phyloP scores from a whole-genome alignment of 495 filamentous ascomycete genomes.

The Cercophora scortea region DNA sequence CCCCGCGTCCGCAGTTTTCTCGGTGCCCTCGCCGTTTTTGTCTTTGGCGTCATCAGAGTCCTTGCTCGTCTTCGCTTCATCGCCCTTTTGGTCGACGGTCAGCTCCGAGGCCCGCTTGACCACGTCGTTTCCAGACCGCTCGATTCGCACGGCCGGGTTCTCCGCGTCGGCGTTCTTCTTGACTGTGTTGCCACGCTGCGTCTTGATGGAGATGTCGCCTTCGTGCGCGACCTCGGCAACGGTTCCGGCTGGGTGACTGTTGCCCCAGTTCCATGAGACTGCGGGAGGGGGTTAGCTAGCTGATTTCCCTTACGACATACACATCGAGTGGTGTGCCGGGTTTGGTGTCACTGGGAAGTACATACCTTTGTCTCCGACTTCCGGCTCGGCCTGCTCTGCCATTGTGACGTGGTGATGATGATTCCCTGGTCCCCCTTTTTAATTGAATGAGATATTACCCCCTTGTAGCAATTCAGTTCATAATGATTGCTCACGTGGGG shows the following conservation, averaged over 20 bases:
- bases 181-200: conserved; percentile 1
- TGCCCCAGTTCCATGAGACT: conserved; percentile 7
- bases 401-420: too few relatives aligned
- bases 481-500: too few relatives aligned
- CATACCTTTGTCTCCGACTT: neutral
- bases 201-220: neutral
- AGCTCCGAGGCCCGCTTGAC: conserved; percentile 1
- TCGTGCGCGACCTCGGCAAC: neutral
- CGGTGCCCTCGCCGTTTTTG: neutral
- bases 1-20: neutral
- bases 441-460: too few relatives aligned
- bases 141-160: conserved; percentile 2
- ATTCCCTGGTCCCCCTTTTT: too few relatives aligned
- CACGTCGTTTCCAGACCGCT: neutral
- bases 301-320: too few relatives aligned
- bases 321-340: too few relatives aligned
- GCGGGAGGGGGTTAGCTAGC: neutral
- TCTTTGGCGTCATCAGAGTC: neutral
- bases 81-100: neutral
- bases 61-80: neutral
- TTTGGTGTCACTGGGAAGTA: too few relatives aligned
- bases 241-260: neutral
- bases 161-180: conserved; percentile 3
- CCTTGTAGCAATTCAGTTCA: too few relatives aligned
- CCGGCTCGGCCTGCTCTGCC: conserved; percentile 2